Evolutionary conservation across 495 filamentous ascomycete genomes (phyloP).

Genomic region (Margaritispora aquatica): DNA sequence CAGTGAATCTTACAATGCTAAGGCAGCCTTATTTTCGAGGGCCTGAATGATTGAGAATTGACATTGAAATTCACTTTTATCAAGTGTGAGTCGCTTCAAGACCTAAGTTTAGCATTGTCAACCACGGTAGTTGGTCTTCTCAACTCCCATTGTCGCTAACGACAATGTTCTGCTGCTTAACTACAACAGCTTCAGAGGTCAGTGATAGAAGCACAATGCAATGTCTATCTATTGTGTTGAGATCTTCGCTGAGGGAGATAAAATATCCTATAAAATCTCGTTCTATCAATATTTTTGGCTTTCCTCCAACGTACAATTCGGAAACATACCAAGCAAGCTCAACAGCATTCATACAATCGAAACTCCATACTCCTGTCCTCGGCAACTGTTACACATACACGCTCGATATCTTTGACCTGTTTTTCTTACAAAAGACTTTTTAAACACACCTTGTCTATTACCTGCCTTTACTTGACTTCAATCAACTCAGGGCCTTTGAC

Average conservation of each 20-base stretch:
- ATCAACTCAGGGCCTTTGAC: too few relatives aligned
- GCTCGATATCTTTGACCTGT: too few relatives aligned
- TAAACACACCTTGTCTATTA: too few relatives aligned
- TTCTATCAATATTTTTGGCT: background rate
- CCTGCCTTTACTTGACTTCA: too few relatives aligned
- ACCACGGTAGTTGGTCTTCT: background rate
- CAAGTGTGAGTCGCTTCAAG: background rate
- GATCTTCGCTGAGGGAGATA: background rate
- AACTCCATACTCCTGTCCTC: too few relatives aligned
- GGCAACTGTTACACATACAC: too few relatives aligned
- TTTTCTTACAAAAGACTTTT: too few relatives aligned
- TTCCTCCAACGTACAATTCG: background rate
- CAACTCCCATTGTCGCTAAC: background rate
- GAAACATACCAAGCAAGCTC: too few relatives aligned
- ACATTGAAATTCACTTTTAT: background rate
- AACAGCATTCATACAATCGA: too few relatives aligned
- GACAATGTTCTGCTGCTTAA: background rate
- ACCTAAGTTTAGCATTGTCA: background rate
- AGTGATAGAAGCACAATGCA: background rate
- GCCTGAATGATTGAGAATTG: too few relatives aligned
- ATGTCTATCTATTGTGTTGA: background rate
- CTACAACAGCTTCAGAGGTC: background rate
- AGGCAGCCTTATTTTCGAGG: background rate
- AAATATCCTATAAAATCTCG: background rate
- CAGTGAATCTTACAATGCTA: background rate